phyloP scores from a whole-genome alignment of 192 early-diverging fungal genomes.

The Fimicolochytrium jonesii region DNA sequence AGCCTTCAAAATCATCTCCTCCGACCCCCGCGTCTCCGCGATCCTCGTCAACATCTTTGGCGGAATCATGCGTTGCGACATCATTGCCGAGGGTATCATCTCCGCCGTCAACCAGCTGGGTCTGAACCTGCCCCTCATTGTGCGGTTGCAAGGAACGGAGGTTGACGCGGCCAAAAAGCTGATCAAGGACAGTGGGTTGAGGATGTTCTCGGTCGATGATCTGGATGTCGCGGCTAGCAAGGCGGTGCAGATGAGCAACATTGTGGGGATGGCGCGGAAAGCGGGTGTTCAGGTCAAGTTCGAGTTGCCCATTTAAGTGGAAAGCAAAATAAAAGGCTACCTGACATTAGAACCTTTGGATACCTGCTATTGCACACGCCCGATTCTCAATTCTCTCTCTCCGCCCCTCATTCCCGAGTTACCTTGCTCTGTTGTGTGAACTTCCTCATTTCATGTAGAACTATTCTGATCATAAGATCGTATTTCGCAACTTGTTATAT shows the following conservation, averaged over 20 bases:
- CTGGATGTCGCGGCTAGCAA: conserved; percentile 91
- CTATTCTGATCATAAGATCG: too few species aligned
- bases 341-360: too few species aligned
- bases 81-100: conserved; percentile 98
- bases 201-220: conserved; percentile 91
- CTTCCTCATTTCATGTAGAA: too few species aligned
- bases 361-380: too few species aligned
- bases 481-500: too few species aligned
- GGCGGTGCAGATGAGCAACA: conserved; percentile 78
- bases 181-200: conserved; percentile 85
- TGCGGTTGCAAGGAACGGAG: conserved; percentile 89
- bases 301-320: conserved; percentile 35
- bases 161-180: conserved; percentile 89
- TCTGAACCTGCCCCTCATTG: conserved; percentile 91
- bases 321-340: too few species aligned
- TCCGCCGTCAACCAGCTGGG: conserved; percentile 87
- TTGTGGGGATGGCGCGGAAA: conserved; percentile 72
- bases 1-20: conserved; percentile 99
- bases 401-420: too few species aligned
- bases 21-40: conserved; percentile 92
- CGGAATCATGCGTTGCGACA: conserved; percentile 99
- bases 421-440: too few species aligned
- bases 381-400: too few species aligned
- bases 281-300: conserved; percentile 73
- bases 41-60: conserved; percentile 99